A percentile compares a stretch with the other conserved stretches of the same genome.
These are phyloP conservation scores for Xylariaceae sp. DNA, from an alignment of 2,329 filamentous ascomycete species.

Conservation along the genomic window DNA sequence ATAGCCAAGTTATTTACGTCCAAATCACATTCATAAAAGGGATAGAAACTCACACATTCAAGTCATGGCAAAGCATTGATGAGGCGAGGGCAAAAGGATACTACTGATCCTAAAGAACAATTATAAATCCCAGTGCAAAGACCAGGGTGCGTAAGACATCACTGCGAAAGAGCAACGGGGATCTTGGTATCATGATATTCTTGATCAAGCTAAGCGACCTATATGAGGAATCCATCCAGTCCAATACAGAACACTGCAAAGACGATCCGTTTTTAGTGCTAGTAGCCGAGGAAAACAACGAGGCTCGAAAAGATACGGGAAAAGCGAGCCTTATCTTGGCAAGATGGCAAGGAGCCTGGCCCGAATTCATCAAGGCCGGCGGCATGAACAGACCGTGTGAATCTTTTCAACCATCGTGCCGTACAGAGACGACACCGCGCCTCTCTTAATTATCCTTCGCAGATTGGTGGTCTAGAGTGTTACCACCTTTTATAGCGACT, in stretches of 20 bases:
- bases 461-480: constrained; percentile 27
- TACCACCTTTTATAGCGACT: constrained; percentile 25
- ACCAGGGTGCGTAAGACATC: neutral
- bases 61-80: neutral
- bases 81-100: neutral
- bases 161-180: constrained; percentile 3
- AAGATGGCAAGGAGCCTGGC: constrained; percentile 10
- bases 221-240: constrained; percentile 22
- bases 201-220: constrained; percentile 27
- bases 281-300: constrained; percentile 22
- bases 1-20: no score
- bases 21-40: no score
- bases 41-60: neutral
- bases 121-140: neutral
- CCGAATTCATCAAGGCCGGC: constrained; percentile 20
- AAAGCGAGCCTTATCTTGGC: constrained; percentile 8
- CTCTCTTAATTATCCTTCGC: constrained; percentile 26
- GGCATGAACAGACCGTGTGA: constrained; percentile 17
- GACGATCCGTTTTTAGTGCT: constrained; percentile 21
- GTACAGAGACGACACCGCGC: constrained; percentile 16
- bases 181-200: constrained; percentile 25
- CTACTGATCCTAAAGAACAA: neutral
- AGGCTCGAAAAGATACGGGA: constrained; percentile 9
- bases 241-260: constrained; percentile 22
- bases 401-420: constrained; percentile 13